Conservation (phyloP, 192 early-diverging fungal genomes). For the Backusella psychrophila region DNA sequence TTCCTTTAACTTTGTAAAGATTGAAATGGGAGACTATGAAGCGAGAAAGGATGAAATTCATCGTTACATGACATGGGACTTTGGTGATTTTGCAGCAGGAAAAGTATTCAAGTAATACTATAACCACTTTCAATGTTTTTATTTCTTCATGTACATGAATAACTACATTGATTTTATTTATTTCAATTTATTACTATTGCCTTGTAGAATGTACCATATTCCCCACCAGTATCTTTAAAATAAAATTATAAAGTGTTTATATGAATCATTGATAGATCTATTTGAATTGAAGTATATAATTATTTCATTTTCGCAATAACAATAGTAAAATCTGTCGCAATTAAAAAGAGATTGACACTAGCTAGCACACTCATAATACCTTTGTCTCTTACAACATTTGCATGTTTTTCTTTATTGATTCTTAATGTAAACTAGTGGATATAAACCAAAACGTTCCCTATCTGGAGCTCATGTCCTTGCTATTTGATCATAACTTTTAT, state of each 20-base stretch:
- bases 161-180: neutral
- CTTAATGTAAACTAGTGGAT: no score
- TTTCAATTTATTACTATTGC: neutral
- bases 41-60: conserved; percentile 48
- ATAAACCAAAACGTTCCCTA: no score
- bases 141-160: neutral
- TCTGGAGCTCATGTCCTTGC: no score
- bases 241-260: neutral
- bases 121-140: neutral
- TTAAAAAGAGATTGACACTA: no score
- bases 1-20: conserved; percentile 78
- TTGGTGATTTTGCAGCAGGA: conserved; percentile 78
- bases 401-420: no score
- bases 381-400: no score
- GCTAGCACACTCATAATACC: no score
- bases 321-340: no score
- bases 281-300: no score
- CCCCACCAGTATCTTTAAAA: neutral
- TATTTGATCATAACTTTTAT: no score
- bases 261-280: no score
- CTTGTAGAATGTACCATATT: neutral
- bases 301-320: no score
- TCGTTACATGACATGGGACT: conserved; percentile 79
- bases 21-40: conserved; percentile 60
- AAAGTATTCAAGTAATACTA: conserved; percentile 77